Evolutionary conservation across 257 asterid species (phyloP).

Genomic region (Penstemon davidsonii): DNA sequence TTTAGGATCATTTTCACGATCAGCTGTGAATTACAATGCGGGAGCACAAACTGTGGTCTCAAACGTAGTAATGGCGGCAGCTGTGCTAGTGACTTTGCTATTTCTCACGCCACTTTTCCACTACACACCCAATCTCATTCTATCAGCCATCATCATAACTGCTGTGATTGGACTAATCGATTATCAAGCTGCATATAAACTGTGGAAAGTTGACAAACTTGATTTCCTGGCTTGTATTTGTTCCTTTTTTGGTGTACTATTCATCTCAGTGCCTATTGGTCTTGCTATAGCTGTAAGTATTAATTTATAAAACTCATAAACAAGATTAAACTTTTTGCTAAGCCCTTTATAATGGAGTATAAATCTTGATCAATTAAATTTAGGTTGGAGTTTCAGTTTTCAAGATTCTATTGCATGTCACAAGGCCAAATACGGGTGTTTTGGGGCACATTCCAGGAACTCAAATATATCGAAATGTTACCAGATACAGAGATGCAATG

Average conservation of each 20-base stretch:
- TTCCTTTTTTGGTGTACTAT: constrained; percentile 88
- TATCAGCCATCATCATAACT: constrained; percentile 86
- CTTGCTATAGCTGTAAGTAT: constrained; percentile 85
- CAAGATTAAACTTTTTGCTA: not conserved
- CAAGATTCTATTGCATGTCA: constrained; percentile 84
- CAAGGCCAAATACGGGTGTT: constrained; percentile 74
- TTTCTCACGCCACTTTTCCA: constrained; percentile 91
- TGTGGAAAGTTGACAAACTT: constrained; percentile 95
- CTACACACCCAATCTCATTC: constrained; percentile 79
- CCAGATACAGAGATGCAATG: constrained; percentile 62
- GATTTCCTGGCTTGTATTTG: constrained; percentile 84
- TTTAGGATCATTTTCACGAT: constrained; percentile 90
- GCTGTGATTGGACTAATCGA: constrained; percentile 92
- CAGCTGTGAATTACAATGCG: constrained; percentile 92
- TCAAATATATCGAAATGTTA: constrained; percentile 69
- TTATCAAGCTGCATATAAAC: constrained; percentile 60
- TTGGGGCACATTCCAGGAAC: constrained; percentile 86
- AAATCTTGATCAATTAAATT: not conserved
- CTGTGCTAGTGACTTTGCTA: constrained; percentile 73
- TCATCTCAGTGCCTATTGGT: constrained; percentile 94
- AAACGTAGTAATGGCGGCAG: constrained; percentile 76
- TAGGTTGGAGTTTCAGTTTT: constrained; percentile 93
- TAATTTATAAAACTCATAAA: constrained; percentile 21
- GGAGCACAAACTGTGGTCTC: constrained; percentile 86
- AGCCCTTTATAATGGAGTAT: constrained; percentile 27